phyloP scores from a whole-genome alignment of 345 rosid species.

The Ailanthus altissimus region DNA sequence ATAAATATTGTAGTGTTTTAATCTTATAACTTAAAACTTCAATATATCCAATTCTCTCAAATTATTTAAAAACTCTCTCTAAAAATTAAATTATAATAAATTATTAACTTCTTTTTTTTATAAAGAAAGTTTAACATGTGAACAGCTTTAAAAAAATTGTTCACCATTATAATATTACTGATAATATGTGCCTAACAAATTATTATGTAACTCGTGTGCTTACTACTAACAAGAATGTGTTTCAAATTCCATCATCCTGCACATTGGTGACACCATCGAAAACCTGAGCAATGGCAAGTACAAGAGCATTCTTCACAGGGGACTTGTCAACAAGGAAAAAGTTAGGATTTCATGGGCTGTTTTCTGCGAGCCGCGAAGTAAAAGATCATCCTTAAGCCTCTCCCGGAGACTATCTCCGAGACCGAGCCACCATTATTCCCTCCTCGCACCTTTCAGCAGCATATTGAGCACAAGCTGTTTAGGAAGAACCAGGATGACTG shows the following conservation, averaged over 20 bases:
- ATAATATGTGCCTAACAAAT: too few relatives aligned
- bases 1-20: too few relatives aligned
- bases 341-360: constrained; percentile 98
- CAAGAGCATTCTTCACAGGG: constrained; percentile 94
- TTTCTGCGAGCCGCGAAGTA: constrained; percentile 94
- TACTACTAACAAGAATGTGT: too few relatives aligned
- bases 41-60: too few relatives aligned
- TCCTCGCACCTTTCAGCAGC: constrained; percentile 90
- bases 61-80: too few relatives aligned
- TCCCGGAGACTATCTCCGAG: constrained; percentile 64
- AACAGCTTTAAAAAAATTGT: too few relatives aligned
- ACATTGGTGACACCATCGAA: constrained; percentile 88
- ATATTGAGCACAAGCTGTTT: constrained; percentile 78
- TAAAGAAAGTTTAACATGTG: too few relatives aligned
- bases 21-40: too few relatives aligned
- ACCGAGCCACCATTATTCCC: constrained; percentile 77
- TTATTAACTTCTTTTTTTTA: too few relatives aligned
- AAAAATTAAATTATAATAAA: too few relatives aligned
- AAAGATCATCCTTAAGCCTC: constrained; percentile 82
- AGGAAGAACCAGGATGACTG: constrained; percentile 51
- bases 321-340: constrained; percentile 90
- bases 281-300: constrained; percentile 89
- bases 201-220: too few relatives aligned
- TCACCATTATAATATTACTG: too few relatives aligned
- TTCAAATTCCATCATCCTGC: constrained; percentile 93